A percentile compares a stretch with the other conserved stretches of the same genome.
phyloP scores from a whole-genome alignment of 2,329 filamentous ascomycete species.

The Apiospora hydei region DNA sequence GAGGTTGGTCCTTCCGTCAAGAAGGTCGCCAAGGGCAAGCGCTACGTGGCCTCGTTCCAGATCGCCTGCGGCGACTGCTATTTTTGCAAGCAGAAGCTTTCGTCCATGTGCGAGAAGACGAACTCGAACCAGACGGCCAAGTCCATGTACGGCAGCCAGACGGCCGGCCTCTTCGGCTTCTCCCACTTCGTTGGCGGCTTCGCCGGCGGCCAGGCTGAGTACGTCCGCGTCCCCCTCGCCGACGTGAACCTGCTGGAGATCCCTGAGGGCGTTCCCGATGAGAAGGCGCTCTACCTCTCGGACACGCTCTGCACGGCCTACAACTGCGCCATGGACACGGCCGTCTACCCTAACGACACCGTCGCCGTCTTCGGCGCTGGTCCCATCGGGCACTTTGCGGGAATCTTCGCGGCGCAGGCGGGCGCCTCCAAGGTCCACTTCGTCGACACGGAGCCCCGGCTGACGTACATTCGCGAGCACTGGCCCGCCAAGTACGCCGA shows the following conservation, averaged over 20 bases:
- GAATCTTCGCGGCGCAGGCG: constrained; percentile 76
- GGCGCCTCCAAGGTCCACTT: constrained; percentile 80
- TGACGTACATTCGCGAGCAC: constrained; percentile 71
- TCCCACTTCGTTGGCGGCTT: constrained; percentile 86
- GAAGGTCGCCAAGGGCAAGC: constrained; percentile 63
- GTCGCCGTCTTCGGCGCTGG: constrained; percentile 89
- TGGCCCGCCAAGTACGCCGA: constrained; percentile 56
- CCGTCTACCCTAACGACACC: constrained; percentile 76
- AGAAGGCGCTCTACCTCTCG: constrained; percentile 82
- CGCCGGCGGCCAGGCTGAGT: constrained; percentile 87
- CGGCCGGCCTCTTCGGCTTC: constrained; percentile 77
- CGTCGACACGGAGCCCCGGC: constrained; percentile 75
- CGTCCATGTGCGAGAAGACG: constrained; percentile 81
- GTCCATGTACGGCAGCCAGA: constrained; percentile 80
- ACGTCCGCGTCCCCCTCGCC: constrained; percentile 80
- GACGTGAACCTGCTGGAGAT: constrained; percentile 84
- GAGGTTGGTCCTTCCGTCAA: constrained; percentile 62
- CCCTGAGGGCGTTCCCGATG: constrained; percentile 81
- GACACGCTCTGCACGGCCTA: constrained; percentile 83
- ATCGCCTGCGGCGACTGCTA: constrained; percentile 78
- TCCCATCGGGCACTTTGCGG: constrained; percentile 85
- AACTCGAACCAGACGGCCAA: constrained; percentile 76
- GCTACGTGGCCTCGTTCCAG: constrained; percentile 87
- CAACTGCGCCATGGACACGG: constrained; percentile 84
- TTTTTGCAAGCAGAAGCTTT: constrained; percentile 80